Percentiles rank a stretch among this genome's conserved stretches.
Conservation (phyloP, 2,329 filamentous ascomycete genomes). For the Fusarium sp. region DNA sequence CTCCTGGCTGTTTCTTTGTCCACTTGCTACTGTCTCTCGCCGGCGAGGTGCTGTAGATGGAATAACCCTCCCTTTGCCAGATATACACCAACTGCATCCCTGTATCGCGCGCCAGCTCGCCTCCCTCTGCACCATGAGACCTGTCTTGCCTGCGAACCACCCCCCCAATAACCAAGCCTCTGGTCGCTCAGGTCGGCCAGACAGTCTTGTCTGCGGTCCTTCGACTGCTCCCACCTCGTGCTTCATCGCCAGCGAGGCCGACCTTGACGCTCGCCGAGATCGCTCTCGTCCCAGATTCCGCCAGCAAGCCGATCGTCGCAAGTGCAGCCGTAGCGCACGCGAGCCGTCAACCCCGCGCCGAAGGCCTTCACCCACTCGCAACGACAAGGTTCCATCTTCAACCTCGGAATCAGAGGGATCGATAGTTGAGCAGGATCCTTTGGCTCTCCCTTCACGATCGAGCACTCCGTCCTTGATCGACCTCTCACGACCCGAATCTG, state of each 20-base stretch:
- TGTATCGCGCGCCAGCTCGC: slow-evolving; percentile 8
- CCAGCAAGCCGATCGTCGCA: slow-evolving; percentile 37
- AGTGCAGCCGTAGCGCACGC: slow-evolving; percentile 33
- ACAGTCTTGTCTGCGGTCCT: slow-evolving; percentile 34
- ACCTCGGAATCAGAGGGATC: slow-evolving; percentile 29
- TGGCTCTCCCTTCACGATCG: slow-evolving; percentile 40
- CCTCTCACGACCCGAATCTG: slow-evolving; percentile 45
- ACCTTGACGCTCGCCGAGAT: slow-evolving; percentile 44
- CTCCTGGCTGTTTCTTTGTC: not conserved
- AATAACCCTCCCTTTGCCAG: slow-evolving; percentile 12
- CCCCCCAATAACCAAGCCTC: slow-evolving; percentile 34
- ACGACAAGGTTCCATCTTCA: slow-evolving; percentile 28
- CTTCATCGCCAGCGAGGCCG: slow-evolving; percentile 51
- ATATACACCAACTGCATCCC: slow-evolving; percentile 16
- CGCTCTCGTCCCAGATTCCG: slow-evolving; percentile 39
- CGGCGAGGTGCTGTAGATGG: slow-evolving; percentile 19
- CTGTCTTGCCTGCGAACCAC: slow-evolving; percentile 38
- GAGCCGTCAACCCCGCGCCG: slow-evolving; percentile 35
- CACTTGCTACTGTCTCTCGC: not conserved
- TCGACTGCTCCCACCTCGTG: slow-evolving; percentile 47
- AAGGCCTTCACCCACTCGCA: slow-evolving; percentile 26
- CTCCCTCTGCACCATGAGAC: slow-evolving; percentile 41
- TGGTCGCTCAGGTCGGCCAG: slow-evolving; percentile 34
- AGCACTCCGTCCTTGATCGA: slow-evolving; percentile 45
- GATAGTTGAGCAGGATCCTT: slow-evolving; percentile 29